phyloP scores from a whole-genome alignment of 768 basidiomycete species.

The Phylloporus rhodoxanthus region DNA sequence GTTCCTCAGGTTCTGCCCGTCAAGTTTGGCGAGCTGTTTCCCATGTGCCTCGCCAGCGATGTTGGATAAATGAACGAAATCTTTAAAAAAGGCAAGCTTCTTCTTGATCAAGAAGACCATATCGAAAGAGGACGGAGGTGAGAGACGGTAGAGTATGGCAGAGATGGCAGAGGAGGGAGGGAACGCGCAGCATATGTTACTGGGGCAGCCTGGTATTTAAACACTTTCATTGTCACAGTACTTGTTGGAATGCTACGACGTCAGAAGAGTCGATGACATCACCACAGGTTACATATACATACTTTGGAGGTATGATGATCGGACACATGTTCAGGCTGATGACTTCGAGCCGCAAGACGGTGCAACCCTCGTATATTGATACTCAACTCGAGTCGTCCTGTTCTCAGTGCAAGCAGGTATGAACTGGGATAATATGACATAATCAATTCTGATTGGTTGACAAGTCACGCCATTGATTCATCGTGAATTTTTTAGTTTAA shows the following conservation, averaged over 20 bases:
- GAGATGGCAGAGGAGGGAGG: neutral
- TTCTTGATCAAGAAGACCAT: conserved; percentile 19
- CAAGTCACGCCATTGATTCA: conserved; percentile 24
- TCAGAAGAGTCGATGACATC: too few species aligned
- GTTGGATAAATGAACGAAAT: conserved; percentile 6
- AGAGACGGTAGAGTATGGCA: too few species aligned
- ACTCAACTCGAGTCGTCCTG: too few species aligned
- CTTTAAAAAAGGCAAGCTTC: conserved; percentile 9
- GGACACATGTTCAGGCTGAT: too few species aligned
- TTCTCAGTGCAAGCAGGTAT: too few species aligned
- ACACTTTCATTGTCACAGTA: too few species aligned
- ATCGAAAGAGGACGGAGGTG: neutral
- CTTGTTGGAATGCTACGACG: too few species aligned
- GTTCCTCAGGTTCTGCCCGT: conserved; percentile 3
- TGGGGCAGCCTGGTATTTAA: neutral
- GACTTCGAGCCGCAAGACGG: too few species aligned
- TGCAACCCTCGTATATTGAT: too few species aligned
- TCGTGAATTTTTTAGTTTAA: conserved; percentile 7
- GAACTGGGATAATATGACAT: conserved; percentile 6
- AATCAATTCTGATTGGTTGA: conserved; percentile 22
- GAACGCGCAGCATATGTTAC: neutral
- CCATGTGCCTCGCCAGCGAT: conserved; percentile 1
- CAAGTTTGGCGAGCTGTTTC: neutral
- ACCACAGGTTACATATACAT: too few species aligned
- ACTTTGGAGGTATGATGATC: too few species aligned